These are phyloP conservation scores for Hypomontagnella monticulosa DNA, from an alignment of 495 filamentous ascomycete species.

Conservation along the genomic window DNA sequence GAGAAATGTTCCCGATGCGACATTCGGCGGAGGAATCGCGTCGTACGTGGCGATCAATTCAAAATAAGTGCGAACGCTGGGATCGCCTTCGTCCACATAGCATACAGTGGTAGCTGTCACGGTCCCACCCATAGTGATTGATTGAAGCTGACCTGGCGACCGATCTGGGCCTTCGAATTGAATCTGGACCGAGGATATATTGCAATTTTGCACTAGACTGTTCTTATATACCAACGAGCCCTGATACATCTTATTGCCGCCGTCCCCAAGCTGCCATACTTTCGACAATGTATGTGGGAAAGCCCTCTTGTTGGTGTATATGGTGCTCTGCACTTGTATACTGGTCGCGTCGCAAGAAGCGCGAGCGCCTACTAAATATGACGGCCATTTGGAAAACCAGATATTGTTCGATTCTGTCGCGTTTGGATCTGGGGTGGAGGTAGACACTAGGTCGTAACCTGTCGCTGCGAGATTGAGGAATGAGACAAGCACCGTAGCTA, in stretches of 20 bases:
- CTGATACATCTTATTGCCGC: constrained; percentile 5
- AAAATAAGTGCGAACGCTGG: constrained; percentile 17
- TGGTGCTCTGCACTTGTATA: constrained; percentile 37
- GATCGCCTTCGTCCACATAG: constrained; percentile 17
- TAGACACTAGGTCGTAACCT: constrained; percentile 30
- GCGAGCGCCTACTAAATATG: constrained; percentile 41
- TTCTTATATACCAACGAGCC: constrained; percentile 44
- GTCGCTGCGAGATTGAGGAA: constrained; percentile 41
- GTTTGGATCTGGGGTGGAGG: constrained; percentile 40
- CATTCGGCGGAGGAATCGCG: constrained; percentile 35
- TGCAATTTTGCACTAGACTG: constrained; percentile 40
- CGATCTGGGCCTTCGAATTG: constrained; percentile 34
- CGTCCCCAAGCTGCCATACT: constrained; percentile 32
- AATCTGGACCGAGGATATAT: constrained; percentile 38
- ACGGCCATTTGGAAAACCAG: constrained; percentile 44
- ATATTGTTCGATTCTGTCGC: constrained; percentile 25
- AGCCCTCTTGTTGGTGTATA: constrained; percentile 46
- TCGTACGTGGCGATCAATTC: constrained; percentile 41
- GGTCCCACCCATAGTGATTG: constrained; percentile 21
- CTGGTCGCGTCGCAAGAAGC: constrained; percentile 40
- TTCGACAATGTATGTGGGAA: constrained; percentile 44
- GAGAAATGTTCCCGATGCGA: constrained; percentile 12
- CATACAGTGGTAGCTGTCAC: constrained; percentile 27
- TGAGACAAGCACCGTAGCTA: constrained; percentile 41
- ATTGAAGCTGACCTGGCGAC: constrained; percentile 23